Base-by-base conservation (phyloP, 2,329 filamentous ascomycete species). In the Colletotrichum echinochloae region DNA sequence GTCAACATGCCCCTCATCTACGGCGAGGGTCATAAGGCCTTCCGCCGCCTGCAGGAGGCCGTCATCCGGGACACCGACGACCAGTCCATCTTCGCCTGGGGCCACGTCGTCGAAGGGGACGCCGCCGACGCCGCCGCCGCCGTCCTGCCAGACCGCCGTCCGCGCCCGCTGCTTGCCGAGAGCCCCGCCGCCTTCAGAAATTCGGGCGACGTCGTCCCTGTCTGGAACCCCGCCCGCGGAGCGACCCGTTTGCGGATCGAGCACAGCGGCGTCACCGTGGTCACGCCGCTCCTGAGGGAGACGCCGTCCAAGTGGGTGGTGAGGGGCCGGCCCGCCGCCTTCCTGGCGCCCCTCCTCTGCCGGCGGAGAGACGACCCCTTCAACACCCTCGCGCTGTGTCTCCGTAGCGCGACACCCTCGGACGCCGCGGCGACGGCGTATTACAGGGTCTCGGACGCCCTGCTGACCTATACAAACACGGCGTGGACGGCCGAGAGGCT, bases 1-100 rank as follows among this genome's bases (percentile, higher is more conserved):
- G 66, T 78, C 33, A 76, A 73, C 30, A 78, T 79, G 74, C 71
- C 74, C 1, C 61, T 75, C 12, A 70, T 74, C 4, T 78, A 78
- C 30, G 75, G 77, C 5, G 77, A 78, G 56, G 76, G 76, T 14
- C 20, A 5, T 12, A 71, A 69, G 23, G 74, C 75, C 6, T 77
- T 76, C 54, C 63, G 63, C 48, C 65, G 76, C 54, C 14, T 75
- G 26, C 71, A 74, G 35, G 39, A 64, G 49, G 41, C 52, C 14
- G 30, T 63, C 7, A 12, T 63, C 12, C 33, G 44, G 0, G 37
- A 66, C 5, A 39, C 35, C 12, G 35, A 64, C 14, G 49, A 48
- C 18, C 52, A 48, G 30, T 64, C 51, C 16, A 20, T 57, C 12
- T 64, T 55, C 26, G 65, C 65, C 1, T 62, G 49, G 65, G 52